Evolutionary conservation across 2,329 filamentous ascomycete genomes (phyloP).

Genomic region (Penicillium crustosum): DNA sequence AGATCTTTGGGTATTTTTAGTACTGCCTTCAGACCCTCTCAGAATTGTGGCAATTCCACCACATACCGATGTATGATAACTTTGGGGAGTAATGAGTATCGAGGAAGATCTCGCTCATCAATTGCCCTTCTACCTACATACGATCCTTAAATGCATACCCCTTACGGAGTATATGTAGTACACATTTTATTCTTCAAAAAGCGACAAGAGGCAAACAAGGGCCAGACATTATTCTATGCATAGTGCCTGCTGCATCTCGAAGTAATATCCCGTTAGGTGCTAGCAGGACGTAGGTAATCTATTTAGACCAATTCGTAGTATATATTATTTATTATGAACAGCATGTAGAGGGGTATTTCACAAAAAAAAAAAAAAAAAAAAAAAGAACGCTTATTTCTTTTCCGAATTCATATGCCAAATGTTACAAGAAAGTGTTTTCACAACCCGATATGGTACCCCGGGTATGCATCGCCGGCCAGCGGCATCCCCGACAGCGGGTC

Average conservation of each 20-base stretch:
- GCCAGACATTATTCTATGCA: background rate
- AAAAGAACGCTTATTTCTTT: background rate
- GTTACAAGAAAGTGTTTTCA: background rate
- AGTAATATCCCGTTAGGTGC: background rate
- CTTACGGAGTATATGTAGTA: too few relatives aligned
- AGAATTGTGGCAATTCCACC: too few relatives aligned
- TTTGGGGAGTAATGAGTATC: too few relatives aligned
- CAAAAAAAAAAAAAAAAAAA: background rate
- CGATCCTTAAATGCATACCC: too few relatives aligned
- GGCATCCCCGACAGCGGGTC: slow-evolving; percentile 16
- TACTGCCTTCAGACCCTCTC: too few relatives aligned
- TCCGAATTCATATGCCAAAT: background rate
- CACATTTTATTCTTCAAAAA: too few relatives aligned
- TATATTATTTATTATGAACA: slow-evolving; percentile 6
- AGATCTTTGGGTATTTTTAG: too few relatives aligned
- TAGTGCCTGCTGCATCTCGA: background rate
- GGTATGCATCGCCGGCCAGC: slow-evolving; percentile 24
- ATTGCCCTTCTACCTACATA: too few relatives aligned
- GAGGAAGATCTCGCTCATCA: too few relatives aligned
- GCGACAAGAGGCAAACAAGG: too few relatives aligned
- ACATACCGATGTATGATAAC: too few relatives aligned
- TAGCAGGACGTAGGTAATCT: background rate
- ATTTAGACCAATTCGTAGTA: background rate
- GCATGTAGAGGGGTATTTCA: slow-evolving; percentile 9
- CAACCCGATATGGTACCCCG: slow-evolving; percentile 16